Percentiles rank a stretch among this genome's conserved stretches.
These are phyloP conservation scores for Linanthus parryae DNA, from an alignment of 148 eudicot species.

Conservation along the genomic window DNA sequence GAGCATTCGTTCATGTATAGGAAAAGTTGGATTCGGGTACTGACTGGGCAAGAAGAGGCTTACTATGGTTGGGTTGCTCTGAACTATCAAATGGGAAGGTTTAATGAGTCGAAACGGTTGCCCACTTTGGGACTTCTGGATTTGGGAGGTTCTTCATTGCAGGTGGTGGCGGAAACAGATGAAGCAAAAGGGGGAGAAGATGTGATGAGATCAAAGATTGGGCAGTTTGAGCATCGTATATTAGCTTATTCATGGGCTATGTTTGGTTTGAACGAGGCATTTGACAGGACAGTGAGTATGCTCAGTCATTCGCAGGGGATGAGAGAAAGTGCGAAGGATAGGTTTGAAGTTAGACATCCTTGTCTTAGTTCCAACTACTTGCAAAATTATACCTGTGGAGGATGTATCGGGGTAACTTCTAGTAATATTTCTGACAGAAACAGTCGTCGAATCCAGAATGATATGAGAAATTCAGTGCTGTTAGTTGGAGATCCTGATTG, in stretches of 20 bases:
- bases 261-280: conserved; percentile 83
- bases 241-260: conserved; percentile 59
- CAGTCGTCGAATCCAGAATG: too few relatives aligned
- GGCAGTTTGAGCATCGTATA: conserved; percentile 38
- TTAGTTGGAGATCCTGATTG: conserved; percentile 63
- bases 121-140: conserved; percentile 73
- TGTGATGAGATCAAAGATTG: conserved; percentile 40
- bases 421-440: too few relatives aligned
- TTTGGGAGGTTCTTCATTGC: conserved; percentile 90
- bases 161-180: conserved; percentile 50
- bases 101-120: conserved; percentile 28
- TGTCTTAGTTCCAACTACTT: conserved; percentile 50
- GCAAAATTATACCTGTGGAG: conserved; percentile 48
- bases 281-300: conserved; percentile 60
- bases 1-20: conserved; percentile 39
- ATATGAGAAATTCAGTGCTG: conserved; percentile 18
- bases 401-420: conserved; percentile 27
- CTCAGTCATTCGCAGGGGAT: conserved; percentile 34
- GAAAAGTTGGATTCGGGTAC: conserved; percentile 59
- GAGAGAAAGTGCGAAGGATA: conserved; percentile 25
- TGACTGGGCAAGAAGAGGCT: conserved; percentile 88
- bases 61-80: conserved; percentile 85
- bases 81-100: conserved; percentile 56
- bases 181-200: conserved; percentile 20
- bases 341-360: conserved; percentile 59